Evolutionary conservation across 139 green algal species (phyloP), one percentile per base, ranked within the genome.

Genomic region (Dunaliella primolecta): DNA sequence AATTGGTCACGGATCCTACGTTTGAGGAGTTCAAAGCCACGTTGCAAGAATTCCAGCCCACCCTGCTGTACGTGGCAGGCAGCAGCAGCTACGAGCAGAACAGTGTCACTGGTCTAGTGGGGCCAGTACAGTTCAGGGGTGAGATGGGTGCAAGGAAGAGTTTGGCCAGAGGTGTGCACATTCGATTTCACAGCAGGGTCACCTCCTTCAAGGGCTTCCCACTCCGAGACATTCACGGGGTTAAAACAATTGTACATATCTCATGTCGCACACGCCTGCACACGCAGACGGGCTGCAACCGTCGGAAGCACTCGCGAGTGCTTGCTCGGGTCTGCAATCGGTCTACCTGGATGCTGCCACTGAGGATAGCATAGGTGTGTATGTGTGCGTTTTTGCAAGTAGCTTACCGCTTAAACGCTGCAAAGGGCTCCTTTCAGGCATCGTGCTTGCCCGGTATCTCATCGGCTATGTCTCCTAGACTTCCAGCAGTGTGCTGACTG

Each of bases 31-130:
- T 94, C 34, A 37, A 81, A 29, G 70, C 78, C 1, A 57, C 84
- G n/a, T 37, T 94, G 7, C 38, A 87, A 34, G 78, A 70, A 1
- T 89, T 85, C 71, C 83, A 83, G 23, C 93, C 93, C 2, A 91
- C 90, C 38, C 76, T 94, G 35, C 36, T 96, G 27, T 96, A 95
- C 83, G 84, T 92, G 20, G 84, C 55, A 55, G 89, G 88, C 27
- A 78, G 86, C 33, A 57, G 85, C 20, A 74, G 25, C 29, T 75
- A 81, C 37, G 75, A 79, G 0, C 36, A 81, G 0, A 38, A 83
- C 81, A 85, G 64, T 25, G 36, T 56, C 21, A 38, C 36, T 1
- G 15, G 15, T 15, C 46, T 64, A 64, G 32, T 90, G 3, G 75
- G 57, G 11, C 7, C 81, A 30, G 75, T 90, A 34, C 34, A 76